Evolutionary conservation across 371 early-diverging fungal genomes (phyloP).

Genomic region (Dichotomocladium elegans): DNA sequence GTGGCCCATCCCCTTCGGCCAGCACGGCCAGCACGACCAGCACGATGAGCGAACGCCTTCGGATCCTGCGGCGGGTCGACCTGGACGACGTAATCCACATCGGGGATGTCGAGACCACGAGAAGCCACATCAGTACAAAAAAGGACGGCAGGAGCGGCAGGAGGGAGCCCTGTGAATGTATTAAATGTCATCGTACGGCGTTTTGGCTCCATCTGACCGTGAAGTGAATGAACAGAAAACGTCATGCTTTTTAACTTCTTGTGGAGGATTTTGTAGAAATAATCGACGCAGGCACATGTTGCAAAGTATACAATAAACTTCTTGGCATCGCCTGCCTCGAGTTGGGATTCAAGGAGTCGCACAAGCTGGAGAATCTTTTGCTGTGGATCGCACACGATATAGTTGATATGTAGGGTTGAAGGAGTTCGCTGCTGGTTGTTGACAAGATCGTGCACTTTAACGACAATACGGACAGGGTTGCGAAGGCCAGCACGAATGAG

Average conservation of each 20-base stretch:
- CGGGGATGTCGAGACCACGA: constrained; percentile 96
- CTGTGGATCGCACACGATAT: constrained; percentile 70
- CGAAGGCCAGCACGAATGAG: constrained; percentile 87
- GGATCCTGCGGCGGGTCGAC: constrained; percentile 96
- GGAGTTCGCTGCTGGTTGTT: constrained; percentile 66
- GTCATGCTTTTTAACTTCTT: constrained; percentile 38
- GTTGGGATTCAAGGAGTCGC: constrained; percentile 42
- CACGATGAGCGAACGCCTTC: constrained; percentile 95
- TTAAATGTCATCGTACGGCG: constrained; percentile 67
- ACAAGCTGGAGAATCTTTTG: constrained; percentile 80
- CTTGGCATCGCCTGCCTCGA: constrained; percentile 41
- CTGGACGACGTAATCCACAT: constrained; percentile 96
- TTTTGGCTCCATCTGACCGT: constrained; percentile 93
- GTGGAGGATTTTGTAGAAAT: constrained; percentile 71
- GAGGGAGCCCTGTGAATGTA: constrained; percentile 54
- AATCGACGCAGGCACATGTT: constrained; percentile 94
- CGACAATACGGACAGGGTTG: constrained; percentile 86
- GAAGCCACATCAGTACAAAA: constrained; percentile 98
- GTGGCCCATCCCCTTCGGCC: constrained; percentile 89
- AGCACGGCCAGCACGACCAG: constrained; percentile 95
- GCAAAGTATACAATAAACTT: constrained; percentile 94
- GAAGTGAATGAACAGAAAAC: constrained; percentile 74
- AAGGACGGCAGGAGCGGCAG: constrained; percentile 69
- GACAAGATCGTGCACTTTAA: constrained; percentile 73
- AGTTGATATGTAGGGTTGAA: constrained; percentile 68